Conservation (phyloP, 306 rosid species). For the Cucurbita pepo region DNA sequence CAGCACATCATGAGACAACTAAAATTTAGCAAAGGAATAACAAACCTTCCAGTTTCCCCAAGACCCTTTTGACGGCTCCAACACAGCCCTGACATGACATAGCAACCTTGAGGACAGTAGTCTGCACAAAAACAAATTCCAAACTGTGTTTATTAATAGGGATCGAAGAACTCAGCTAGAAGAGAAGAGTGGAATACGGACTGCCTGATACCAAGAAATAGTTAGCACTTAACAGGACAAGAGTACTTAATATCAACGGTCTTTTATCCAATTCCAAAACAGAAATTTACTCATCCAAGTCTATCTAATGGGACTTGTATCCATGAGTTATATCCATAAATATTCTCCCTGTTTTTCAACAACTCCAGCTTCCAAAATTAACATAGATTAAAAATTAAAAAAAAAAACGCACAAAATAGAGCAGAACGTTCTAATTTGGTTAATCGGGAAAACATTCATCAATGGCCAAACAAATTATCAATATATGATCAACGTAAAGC, state of each 20-base stretch:
- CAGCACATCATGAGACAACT: neutral
- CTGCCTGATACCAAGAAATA: neutral
- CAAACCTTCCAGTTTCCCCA: constrained; percentile 81
- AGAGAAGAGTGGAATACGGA: neutral
- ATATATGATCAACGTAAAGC: neutral
- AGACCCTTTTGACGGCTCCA: constrained; percentile 87
- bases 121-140: constrained; percentile 27
- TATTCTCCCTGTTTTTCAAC: neutral
- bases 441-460: neutral
- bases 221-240: neutral
- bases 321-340: neutral
- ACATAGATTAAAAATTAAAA: neutral
- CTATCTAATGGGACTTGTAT: neutral
- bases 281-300: neutral
- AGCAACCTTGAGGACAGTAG: constrained; percentile 73
- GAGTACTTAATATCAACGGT: neutral
- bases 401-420: neutral
- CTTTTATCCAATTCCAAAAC: neutral
- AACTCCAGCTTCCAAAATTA: neutral
- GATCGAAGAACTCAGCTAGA: neutral
- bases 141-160: neutral
- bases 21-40: neutral
- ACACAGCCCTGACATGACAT: constrained; percentile 89
- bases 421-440: neutral
- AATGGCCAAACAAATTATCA: neutral